Base-by-base conservation (phyloP, 2,329 filamentous ascomycete species). In the Colletotrichum sp. region DNA sequence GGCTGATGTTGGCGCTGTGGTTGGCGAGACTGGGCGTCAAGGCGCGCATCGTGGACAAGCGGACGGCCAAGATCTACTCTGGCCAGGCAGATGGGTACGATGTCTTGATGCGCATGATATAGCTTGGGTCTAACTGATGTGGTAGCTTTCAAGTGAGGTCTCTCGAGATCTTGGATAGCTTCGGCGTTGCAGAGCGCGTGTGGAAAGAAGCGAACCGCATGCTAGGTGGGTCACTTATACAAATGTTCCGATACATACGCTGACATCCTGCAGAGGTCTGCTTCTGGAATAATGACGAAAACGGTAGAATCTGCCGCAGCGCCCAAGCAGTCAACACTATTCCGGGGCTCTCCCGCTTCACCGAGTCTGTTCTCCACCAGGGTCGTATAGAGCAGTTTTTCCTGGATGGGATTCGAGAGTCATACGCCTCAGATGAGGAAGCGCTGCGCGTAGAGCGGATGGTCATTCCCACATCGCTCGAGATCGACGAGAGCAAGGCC, bases 81-180 rank as follows among this genome's bases (percentile, higher is more conserved):
- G 86, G 87, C 2, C 86, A 89, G 77, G 87, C 88, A 32, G 86
- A 89, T 75, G 86, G 88, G 26, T 82, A 83, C 9, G 91, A 94
- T 82, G 90, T 89, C 77, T 90, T 34, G 18, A 9, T 24, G n/a
- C 18, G 30, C 32, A n/a, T 15, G 5, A 24, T 21, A 28, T 9
- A 24, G 21, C 62, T 64, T 44, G 34, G 24, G 6, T 24, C 24
- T n/a, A 3, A 44, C 57, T 16, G 9, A 13, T 9, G 36, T 59
- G 57, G 21, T 59, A 76, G 74, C 12, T 76, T 76, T 34, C 74
- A 76, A 52, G 70, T 76, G 21, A 73, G 74, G 21, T 69, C 74
- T 0, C 86, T 95, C 3, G 92, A 95, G 82, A 94, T 95, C 26
- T 90, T 95, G 71, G 92, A 95, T 79, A 92, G 90, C 72, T 93